Conservation (phyloP, 2,329 filamentous ascomycete genomes). For the Colletotrichum brevisporum region DNA sequence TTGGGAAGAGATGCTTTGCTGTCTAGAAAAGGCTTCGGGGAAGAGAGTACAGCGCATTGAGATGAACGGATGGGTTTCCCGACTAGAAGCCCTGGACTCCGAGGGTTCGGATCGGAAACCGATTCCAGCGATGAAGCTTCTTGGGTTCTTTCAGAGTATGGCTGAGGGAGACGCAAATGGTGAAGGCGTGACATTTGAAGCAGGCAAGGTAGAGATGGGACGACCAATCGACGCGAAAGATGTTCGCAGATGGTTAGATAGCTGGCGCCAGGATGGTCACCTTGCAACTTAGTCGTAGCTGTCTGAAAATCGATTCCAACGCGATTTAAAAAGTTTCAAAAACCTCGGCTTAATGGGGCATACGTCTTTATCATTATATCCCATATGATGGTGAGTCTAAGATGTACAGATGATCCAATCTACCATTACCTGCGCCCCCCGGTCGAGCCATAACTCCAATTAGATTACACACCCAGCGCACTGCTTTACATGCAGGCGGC, state of each 20-base stretch:
- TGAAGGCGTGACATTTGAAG: constrained; percentile 5
- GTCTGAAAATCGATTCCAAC: not conserved
- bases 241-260: constrained; percentile 5
- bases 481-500: constrained; percentile 42
- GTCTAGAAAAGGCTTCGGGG: constrained; percentile 1
- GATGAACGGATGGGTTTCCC: constrained; percentile 19
- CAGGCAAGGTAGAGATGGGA: not conserved
- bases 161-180: not conserved
- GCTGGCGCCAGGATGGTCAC: constrained; percentile 1
- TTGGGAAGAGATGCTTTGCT: not conserved
- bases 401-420: not conserved
- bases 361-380: constrained; percentile 25
- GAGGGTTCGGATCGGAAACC: not conserved
- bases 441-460: not conserved
- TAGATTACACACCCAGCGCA: not conserved
- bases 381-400: constrained; percentile 3
- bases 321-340: not conserved
- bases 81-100: not conserved
- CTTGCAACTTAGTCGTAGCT: not conserved
- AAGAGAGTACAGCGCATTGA: not conserved
- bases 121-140: constrained; percentile 14
- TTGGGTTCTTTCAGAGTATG: constrained; percentile 32
- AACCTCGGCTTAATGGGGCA: constrained; percentile 12
- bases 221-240: not conserved
- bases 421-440: not conserved